phyloP scores from a whole-genome alignment of 257 asterid species.

The Solanum ossicruentum region DNA sequence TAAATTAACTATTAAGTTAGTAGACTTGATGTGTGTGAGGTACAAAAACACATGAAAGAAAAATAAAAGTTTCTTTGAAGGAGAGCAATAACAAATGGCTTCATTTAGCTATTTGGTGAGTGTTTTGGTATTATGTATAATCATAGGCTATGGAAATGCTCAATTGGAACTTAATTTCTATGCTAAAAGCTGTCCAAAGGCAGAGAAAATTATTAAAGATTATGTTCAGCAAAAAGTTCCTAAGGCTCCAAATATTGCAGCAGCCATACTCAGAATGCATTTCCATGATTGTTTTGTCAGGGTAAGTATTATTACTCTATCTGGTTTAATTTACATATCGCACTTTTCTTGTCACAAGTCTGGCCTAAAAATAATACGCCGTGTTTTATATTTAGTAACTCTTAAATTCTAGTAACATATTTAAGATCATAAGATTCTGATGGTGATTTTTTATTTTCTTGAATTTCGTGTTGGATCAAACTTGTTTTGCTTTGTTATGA shows the following conservation, averaged over 20 bases:
- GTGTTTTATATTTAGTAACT: too few relatives aligned
- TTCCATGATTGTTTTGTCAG: slow-evolving; percentile 37
- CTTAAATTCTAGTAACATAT: neutral
- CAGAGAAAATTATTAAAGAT: slow-evolving; percentile 44
- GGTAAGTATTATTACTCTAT: neutral
- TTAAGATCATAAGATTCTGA: accelerated
- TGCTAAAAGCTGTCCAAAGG: slow-evolving; percentile 41
- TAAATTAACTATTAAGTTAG: neutral
- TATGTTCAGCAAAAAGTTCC: slow-evolving; percentile 39
- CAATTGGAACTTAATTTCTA: slow-evolving; percentile 39
- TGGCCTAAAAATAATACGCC: neutral
- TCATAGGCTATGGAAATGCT: slow-evolving; percentile 15
- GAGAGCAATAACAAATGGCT: neutral
- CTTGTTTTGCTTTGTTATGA: neutral
- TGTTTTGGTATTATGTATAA: neutral
- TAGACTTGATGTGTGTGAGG: neutral
- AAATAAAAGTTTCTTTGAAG: neutral
- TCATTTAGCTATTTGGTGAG: slow-evolving; percentile 6
- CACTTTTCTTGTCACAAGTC: neutral
- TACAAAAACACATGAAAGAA: neutral
- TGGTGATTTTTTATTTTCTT: neutral
- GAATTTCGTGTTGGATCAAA: neutral
- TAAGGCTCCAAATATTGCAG: slow-evolving; percentile 50
- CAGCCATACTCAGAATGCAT: slow-evolving; percentile 32
- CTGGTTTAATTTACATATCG: neutral